phyloP scores from a whole-genome alignment of 2,329 filamentous ascomycete species.

The Cercospora canescens region DNA sequence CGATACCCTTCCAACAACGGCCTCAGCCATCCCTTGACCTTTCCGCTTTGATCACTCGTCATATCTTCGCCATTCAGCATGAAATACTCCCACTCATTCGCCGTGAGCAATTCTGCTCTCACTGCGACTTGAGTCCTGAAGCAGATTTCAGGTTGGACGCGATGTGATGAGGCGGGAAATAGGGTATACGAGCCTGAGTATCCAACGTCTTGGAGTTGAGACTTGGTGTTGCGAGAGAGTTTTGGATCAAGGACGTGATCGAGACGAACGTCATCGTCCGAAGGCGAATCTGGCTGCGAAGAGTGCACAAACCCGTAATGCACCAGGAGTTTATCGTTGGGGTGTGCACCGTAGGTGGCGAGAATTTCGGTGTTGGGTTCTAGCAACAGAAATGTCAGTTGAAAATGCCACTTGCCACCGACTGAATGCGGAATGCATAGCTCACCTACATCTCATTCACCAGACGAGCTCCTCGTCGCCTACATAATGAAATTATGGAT shows the following conservation, averaged over 20 bases:
- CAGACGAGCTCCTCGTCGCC: neutral
- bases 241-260: conserved; percentile 44
- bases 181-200: conserved; percentile 42
- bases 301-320: conserved; percentile 60
- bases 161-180: conserved; percentile 19
- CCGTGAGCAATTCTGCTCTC: conserved; percentile 38
- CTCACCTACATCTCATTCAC: neutral
- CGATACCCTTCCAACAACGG: conserved; percentile 23
- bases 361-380: conserved; percentile 55
- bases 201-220: conserved; percentile 43
- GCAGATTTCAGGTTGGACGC: conserved; percentile 36
- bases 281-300: conserved; percentile 1
- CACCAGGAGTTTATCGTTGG: conserved; percentile 70
- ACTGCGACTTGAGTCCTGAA: conserved; percentile 49
- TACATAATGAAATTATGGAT: neutral
- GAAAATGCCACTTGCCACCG: neutral
- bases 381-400: neutral
- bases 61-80: conserved; percentile 37
- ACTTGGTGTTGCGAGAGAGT: conserved; percentile 34
- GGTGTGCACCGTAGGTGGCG: conserved; percentile 69
- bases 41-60: conserved; percentile 29
- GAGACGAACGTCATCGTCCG: conserved; percentile 43
- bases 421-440: neutral
- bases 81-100: conserved; percentile 40
- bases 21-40: conserved; percentile 28